These are phyloP conservation scores for Aspergillus spinulosporus DNA, from an alignment of 2,329 filamentous ascomycete species.

Conservation along the genomic window DNA sequence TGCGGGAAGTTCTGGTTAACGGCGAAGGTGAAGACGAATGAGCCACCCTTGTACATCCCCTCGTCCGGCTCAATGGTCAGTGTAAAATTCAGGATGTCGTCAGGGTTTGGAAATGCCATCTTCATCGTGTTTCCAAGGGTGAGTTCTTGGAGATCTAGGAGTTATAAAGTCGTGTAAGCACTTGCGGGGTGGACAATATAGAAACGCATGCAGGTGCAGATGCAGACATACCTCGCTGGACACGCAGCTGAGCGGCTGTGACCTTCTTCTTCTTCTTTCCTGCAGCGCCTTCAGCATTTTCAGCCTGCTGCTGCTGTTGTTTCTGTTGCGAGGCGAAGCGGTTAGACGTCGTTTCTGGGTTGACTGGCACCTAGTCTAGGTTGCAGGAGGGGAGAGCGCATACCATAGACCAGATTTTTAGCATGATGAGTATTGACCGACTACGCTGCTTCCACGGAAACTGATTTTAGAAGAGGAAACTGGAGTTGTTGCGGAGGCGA, in stretches of 20 bases:
- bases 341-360: not conserved
- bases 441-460: too few relatives aligned
- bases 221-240: constrained; percentile 76
- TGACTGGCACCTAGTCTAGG: not conserved
- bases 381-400: constrained; percentile 24
- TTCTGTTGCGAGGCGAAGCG: constrained; percentile 27
- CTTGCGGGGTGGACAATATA: not conserved
- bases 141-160: constrained; percentile 50
- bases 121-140: constrained; percentile 58
- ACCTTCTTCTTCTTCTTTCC: constrained; percentile 97
- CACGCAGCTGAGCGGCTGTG: constrained; percentile 88
- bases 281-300: constrained; percentile 79
- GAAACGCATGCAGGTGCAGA: not conserved
- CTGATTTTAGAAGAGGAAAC: too few relatives aligned
- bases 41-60: constrained; percentile 81
- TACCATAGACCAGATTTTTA: constrained; percentile 99
- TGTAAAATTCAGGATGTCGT: constrained; percentile 58
- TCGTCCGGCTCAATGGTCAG: constrained; percentile 53
- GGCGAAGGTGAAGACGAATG: constrained; percentile 85
- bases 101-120: constrained; percentile 57
- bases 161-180: not conserved
- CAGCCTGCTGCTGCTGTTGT: constrained; percentile 94
- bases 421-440: constrained; percentile 62
- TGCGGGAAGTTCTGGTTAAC: constrained; percentile 97
- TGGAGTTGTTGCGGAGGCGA: not conserved